phyloP scores from a whole-genome alignment of 805 yeast genomes.

The Candida dajiaensis region DNA sequence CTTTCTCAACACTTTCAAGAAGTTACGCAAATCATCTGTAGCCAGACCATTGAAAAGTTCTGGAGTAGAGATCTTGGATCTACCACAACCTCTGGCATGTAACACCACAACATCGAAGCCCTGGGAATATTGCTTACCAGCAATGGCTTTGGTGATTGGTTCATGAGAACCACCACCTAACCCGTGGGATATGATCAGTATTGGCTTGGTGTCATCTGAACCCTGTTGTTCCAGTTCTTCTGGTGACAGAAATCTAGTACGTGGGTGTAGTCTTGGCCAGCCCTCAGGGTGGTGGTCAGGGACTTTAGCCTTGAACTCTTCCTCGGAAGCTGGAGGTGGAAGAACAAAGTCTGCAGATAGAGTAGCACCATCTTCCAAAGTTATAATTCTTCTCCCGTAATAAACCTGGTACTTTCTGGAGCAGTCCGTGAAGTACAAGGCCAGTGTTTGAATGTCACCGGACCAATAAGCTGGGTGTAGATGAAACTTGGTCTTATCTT shows the following conservation, averaged over 20 bases:
- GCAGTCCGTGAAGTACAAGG: constrained; percentile 47
- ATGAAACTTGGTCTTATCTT: constrained; percentile 42
- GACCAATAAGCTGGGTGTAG: constrained; percentile 60
- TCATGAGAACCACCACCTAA: constrained; percentile 79
- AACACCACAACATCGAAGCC: constrained; percentile 56
- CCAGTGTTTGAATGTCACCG: constrained; percentile 76
- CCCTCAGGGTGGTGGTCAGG: constrained; percentile 40
- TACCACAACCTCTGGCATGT: constrained; percentile 72
- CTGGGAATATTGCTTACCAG: constrained; percentile 35
- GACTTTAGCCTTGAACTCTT: constrained; percentile 27
- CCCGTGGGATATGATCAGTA: constrained; percentile 63
- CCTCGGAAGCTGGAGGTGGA: constrained; percentile 26
- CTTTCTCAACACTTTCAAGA: constrained; percentile 42
- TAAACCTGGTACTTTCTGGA: constrained; percentile 49
- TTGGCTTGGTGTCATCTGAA: constrained; percentile 37
- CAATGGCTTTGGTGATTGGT: constrained; percentile 56
- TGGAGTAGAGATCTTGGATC: constrained; percentile 66
- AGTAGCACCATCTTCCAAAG: constrained; percentile 60
- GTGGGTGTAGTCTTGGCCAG: constrained; percentile 59
- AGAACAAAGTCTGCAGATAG: constrained; percentile 73
- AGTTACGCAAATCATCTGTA: constrained; percentile 62
- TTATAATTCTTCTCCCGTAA: constrained; percentile 67
- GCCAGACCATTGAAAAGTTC: constrained; percentile 61
- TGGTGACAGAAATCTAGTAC: constrained; percentile 55
- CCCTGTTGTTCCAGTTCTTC: constrained; percentile 34